Base-by-base conservation (phyloP, 176 grass and related monocot species). In the Triticum urartu region DNA sequence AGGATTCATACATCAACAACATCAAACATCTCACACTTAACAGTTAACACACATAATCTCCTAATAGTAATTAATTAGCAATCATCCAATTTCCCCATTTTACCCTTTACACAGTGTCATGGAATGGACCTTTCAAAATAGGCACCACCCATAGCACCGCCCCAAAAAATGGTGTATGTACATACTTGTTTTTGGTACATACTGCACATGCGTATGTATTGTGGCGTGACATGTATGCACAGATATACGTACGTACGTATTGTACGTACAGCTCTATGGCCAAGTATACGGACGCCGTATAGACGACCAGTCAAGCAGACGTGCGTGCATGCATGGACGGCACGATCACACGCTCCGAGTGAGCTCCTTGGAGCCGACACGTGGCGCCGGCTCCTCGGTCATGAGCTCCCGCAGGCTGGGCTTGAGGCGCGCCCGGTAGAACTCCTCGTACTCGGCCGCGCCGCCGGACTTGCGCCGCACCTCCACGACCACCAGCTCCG, bases 401-500 rank as follows among this genome's bases (percentile, higher is more conserved):
- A 91, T 72, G 62, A 99, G 89, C 38, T 87, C 56, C 17, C 77
- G 83, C 54, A 99, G 80, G 50, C 85, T 62, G 17, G 97, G 94
- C 79, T 89, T 90, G 39, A 99, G 89, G 66, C 89, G 80, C 52
- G 77, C 61, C 21, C 65, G 82, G 81, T 91, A 96, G 80, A 99
- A 98, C 38, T 94, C 90, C 36, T 99, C 97, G 78, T 99, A 99
- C 79, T 99, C 97, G n/a, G 88, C 66, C 50, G 79, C 72, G 78
- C 79, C 89, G 73, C 97, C 97, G n/a, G 97, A 81, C 87, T 90
- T 96, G 61, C 90, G 93, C 38, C 93, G 88, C 54, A 96, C 89
- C 88, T 96, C 94, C 54, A 99, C 97, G 3, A 99, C 97, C 0
- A 91, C 63, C 43, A 99, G 89, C 40, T 91, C 95, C 21, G 92